These are phyloP conservation scores for Aspergillus kassunensis DNA, from an alignment of 495 filamentous ascomycete species.

Conservation along the genomic window DNA sequence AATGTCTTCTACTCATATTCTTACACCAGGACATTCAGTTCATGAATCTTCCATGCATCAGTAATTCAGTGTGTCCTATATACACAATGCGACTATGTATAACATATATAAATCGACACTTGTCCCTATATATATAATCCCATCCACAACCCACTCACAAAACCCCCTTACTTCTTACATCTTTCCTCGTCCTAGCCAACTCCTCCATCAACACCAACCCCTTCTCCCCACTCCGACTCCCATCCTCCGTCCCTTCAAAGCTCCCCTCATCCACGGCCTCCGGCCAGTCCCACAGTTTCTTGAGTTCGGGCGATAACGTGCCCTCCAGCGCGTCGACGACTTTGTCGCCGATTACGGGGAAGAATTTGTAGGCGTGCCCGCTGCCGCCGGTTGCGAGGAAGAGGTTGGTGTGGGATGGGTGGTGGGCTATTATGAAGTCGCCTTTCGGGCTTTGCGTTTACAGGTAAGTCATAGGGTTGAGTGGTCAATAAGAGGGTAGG, in stretches of 20 bases:
- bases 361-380: slow-evolving; percentile 86
- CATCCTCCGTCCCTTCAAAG: slow-evolving; percentile 57
- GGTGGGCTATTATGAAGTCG: slow-evolving; percentile 77
- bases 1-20: too few relatives aligned
- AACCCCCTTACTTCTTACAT: slow-evolving; percentile 21
- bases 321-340: slow-evolving; percentile 65
- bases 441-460: slow-evolving; percentile 49
- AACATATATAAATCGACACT: too few relatives aligned
- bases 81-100: too few relatives aligned
- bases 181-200: slow-evolving; percentile 36
- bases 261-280: slow-evolving; percentile 24
- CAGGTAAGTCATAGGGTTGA: background rate
- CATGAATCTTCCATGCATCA: too few relatives aligned
- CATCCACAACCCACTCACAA: slow-evolving; percentile 16
- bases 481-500: background rate
- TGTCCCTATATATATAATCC: too few relatives aligned
- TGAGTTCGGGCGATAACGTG: slow-evolving; percentile 52
- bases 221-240: slow-evolving; percentile 29
- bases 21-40: too few relatives aligned
- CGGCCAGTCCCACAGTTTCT: slow-evolving; percentile 67
- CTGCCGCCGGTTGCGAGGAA: slow-evolving; percentile 83
- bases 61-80: too few relatives aligned
- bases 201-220: slow-evolving; percentile 35
- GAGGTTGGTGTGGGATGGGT: slow-evolving; percentile 61
- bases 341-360: slow-evolving; percentile 78